Percentiles rank a stretch among this genome's conserved stretches.
phyloP scores from a whole-genome alignment of 2,329 filamentous ascomycete species.

The Hypoxylon sp. region DNA sequence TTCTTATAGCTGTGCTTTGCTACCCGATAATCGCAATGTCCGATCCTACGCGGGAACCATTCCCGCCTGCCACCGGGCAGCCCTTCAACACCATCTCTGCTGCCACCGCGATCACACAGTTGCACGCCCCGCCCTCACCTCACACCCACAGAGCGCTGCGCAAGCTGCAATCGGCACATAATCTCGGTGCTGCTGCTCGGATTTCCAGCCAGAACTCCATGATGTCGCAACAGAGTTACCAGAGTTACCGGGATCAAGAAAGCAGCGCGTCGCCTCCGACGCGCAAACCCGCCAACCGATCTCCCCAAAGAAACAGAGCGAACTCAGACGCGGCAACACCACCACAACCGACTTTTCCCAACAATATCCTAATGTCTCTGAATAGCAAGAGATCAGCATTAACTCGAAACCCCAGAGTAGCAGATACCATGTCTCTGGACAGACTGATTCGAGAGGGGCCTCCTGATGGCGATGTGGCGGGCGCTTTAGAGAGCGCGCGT shows the following conservation, averaged over 20 bases:
- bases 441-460: conserved; percentile 85
- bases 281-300: conserved; percentile 58
- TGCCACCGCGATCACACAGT: conserved; percentile 58
- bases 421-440: conserved; percentile 76
- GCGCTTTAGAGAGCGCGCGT: conserved; percentile 78
- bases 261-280: conserved; percentile 56
- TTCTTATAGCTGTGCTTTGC: conserved; percentile 11
- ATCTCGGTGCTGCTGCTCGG: conserved; percentile 69
- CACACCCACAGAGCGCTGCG: conserved; percentile 77
- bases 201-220: conserved; percentile 66
- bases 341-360: conserved; percentile 53
- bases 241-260: conserved; percentile 63
- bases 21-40: conserved; percentile 47
- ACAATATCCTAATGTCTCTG: conserved; percentile 57
- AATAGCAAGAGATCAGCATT: conserved; percentile 60
- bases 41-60: conserved; percentile 50
- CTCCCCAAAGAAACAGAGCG: conserved; percentile 73
- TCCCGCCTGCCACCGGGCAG: conserved; percentile 50
- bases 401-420: conserved; percentile 63
- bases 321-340: conserved; percentile 77
- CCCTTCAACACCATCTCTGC: conserved; percentile 41
- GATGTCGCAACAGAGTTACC: conserved; percentile 74
- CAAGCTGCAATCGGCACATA: conserved; percentile 82
- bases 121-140: conserved; percentile 72
- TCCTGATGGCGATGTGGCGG: conserved; percentile 75